Evolutionary conservation across 108 stramenopile genomes (phyloP), one percentile per base, ranked within the genome.

Genomic region (Cylindrotheca fusiformis): DNA sequence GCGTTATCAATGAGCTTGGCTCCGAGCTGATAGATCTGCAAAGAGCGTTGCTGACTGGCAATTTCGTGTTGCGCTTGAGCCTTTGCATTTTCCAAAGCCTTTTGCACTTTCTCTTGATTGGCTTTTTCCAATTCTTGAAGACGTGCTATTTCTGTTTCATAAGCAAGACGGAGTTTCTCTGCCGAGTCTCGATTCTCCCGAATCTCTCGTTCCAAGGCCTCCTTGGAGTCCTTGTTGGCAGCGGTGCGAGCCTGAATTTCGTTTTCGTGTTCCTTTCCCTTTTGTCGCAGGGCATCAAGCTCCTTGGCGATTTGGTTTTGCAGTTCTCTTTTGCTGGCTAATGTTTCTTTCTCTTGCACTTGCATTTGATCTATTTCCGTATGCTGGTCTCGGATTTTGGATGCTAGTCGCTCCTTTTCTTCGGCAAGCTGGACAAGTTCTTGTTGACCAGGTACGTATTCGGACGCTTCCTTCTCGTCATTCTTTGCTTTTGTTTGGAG

Each of bases 341-440:
- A 51, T 4, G 59, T 52, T 52, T 65, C 59, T 5, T 77, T 61
- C 45, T 61, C 31, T 21, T 58, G 55, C 0, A 32, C n/a, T 65
- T 81, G 55, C 17, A 74, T 48, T 4, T 46, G 62, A 18, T 29
- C 55, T 2, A 58, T 58, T 58, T 53, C 73, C 55, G 52, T 66
- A 31, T 69, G 63, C 31, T 59, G 41, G 5, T 75, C 30, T 49
- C 75, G 76, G 26, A 65, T 72, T 46, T 79, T 68, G 28, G 65
- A 68, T 46, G 51, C 51, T 2, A 63, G 6, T 28, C 27, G 5
- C 20, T 63, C 63, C 24, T 63, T 63, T 27, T 63, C 27, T 28
- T 63, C 51, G 2, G 63, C 63, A 19, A 63, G 22, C 25, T 52
- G 48, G 2, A 32, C 52, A 8, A 51, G 51, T 52, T 63, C 63